phyloP scores from a whole-genome alignment of 345 rosid genomes.

The Hypericum androsaemum region DNA sequence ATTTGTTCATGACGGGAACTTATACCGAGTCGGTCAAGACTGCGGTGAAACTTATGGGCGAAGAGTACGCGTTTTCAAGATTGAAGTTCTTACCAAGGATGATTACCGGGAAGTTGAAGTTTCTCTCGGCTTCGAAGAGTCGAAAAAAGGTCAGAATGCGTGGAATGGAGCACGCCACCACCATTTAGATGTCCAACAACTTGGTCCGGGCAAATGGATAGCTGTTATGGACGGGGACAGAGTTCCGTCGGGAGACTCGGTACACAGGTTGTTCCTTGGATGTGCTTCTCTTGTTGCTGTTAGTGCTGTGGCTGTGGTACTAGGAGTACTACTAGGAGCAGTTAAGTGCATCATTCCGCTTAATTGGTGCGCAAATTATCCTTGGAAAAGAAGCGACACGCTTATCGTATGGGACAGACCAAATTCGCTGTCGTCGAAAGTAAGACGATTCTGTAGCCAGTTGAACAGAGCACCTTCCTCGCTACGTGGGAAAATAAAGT shows the following conservation, averaged over 20 bases:
- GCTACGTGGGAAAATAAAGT: constrained; percentile 54
- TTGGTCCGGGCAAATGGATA: constrained; percentile 72
- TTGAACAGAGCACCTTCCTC: constrained; percentile 52
- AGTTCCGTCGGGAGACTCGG: constrained; percentile 60
- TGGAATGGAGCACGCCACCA: constrained; percentile 88
- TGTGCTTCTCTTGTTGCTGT: constrained; percentile 58
- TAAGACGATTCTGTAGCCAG: constrained; percentile 58
- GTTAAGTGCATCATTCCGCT: constrained; percentile 83
- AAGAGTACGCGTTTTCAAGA: constrained; percentile 47
- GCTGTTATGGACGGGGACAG: constrained; percentile 87
- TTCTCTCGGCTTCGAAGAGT: constrained; percentile 34
- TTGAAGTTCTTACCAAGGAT: constrained; percentile 50
- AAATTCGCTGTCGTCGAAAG: constrained; percentile 39
- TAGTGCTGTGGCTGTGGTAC: constrained; percentile 32
- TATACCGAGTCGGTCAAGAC: constrained; percentile 95
- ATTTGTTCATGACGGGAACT: constrained; percentile 49
- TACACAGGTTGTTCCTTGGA: constrained; percentile 51
- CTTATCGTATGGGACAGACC: constrained; percentile 43
- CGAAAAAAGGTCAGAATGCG: constrained; percentile 53
- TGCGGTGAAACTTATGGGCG: constrained; percentile 81
- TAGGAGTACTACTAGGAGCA: constrained; percentile 62
- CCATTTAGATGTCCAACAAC: constrained; percentile 70
- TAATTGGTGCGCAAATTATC: constrained; percentile 62
- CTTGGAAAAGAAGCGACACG: constrained; percentile 50
- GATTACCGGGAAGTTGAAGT: constrained; percentile 75